phyloP scores from a whole-genome alignment of 1,284 basidiomycete genomes.

The Heliocybe sulcata region DNA sequence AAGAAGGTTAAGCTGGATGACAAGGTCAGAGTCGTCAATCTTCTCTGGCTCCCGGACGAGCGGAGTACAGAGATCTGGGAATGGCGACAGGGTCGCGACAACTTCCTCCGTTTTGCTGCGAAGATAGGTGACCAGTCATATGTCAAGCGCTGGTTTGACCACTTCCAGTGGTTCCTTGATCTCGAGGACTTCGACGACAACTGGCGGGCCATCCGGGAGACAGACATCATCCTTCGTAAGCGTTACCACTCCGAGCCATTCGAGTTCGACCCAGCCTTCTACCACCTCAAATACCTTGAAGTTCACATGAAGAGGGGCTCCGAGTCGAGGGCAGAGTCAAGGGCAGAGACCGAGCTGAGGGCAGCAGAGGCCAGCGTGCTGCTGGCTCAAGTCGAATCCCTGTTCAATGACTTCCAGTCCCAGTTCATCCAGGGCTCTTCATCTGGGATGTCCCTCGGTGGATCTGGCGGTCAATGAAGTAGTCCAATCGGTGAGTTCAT shows the following conservation, averaged over 20 bases:
- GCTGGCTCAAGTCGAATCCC: too few species aligned
- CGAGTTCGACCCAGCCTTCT: neutral
- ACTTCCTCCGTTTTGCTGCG: neutral
- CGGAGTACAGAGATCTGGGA: neutral
- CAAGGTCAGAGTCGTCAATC: neutral
- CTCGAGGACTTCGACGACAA: neutral
- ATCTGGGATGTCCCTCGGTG: too few species aligned
- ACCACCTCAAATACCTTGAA: neutral
- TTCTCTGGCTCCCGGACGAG: neutral
- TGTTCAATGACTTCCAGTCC: too few species aligned
- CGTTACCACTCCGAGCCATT: neutral
- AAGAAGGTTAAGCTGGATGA: neutral
- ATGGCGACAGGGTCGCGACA: neutral
- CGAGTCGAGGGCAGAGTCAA: too few species aligned
- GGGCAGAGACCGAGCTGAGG: too few species aligned
- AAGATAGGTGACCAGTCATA: neutral
- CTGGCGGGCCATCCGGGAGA: neutral
- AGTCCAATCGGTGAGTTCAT: constrained; percentile 22
- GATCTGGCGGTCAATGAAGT: constrained; percentile 8
- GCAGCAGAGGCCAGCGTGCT: too few species aligned
- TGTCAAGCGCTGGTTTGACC: neutral
- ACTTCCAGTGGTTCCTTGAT: neutral
- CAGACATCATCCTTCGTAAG: neutral
- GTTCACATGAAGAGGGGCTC: too few species aligned
- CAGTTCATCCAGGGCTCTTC: too few species aligned